These are phyloP conservation scores for Phaeotremella skinneri DNA, from an alignment of 768 basidiomycete species.

Conservation along the genomic window DNA sequence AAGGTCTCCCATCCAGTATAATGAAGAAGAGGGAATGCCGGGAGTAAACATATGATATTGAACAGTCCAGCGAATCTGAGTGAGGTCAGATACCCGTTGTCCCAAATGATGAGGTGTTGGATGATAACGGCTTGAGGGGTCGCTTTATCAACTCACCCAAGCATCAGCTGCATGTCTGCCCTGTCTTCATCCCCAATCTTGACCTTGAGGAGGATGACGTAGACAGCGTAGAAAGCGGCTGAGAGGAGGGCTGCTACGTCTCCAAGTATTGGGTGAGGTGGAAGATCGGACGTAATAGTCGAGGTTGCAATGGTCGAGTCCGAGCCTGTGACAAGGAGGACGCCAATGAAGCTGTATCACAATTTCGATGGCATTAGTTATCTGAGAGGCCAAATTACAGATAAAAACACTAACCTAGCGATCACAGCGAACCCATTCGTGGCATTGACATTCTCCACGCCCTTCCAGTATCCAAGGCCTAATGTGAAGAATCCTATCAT, in stretches of 20 bases:
- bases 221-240: conserved; percentile 81
- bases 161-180: conserved; percentile 90
- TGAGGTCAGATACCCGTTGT: neutral
- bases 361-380: conserved; percentile 1
- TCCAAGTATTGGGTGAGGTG: conserved; percentile 61
- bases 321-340: conserved; percentile 81
- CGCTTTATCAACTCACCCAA: conserved; percentile 55
- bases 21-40: conserved; percentile 74
- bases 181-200: conserved; percentile 75
- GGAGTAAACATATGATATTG: conserved; percentile 73
- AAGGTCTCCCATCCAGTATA: conserved; percentile 69
- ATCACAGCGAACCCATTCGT: conserved; percentile 74
- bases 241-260: conserved; percentile 82
- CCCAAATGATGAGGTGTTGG: neutral
- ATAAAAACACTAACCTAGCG: conserved; percentile 62
- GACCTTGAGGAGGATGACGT: conserved; percentile 85
- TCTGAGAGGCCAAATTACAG: neutral
- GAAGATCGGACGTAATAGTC: conserved; percentile 24
- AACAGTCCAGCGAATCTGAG: conserved; percentile 78
- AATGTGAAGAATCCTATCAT: conserved; percentile 85
- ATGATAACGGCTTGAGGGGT: neutral
- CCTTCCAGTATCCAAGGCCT: conserved; percentile 73
- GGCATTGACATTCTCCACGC: conserved; percentile 71
- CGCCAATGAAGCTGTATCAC: conserved; percentile 67
- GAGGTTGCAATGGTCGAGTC: conserved; percentile 59